phyloP scores from a whole-genome alignment of 2,329 filamentous ascomycete species.

The Colletotrichum trifolii region DNA sequence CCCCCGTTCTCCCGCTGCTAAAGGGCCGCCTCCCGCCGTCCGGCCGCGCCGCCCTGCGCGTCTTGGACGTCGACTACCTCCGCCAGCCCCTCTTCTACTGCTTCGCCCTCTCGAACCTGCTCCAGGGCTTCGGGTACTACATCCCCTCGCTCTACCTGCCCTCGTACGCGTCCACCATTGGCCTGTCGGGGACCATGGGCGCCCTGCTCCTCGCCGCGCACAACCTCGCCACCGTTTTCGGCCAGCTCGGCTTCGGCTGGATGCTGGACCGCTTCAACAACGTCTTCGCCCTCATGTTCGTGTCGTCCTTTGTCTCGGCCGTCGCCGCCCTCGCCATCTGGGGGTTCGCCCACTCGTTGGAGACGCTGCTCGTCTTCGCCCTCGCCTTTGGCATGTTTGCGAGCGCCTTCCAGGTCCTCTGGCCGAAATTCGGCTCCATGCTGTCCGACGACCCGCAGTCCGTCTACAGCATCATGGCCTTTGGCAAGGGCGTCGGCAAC shows the following conservation, averaged over 20 bases:
- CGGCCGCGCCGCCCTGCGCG: constrained; percentile 48
- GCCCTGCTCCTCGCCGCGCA: constrained; percentile 61
- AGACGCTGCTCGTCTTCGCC: constrained; percentile 60
- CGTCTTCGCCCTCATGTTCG: constrained; percentile 53
- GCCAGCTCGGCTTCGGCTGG: constrained; percentile 57
- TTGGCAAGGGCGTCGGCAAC: constrained; percentile 45
- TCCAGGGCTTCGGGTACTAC: constrained; percentile 66
- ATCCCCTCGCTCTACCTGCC: constrained; percentile 66
- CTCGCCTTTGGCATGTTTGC: constrained; percentile 69
- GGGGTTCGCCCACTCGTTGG: constrained; percentile 60
- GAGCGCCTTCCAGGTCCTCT: constrained; percentile 46
- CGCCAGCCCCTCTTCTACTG: constrained; percentile 47
- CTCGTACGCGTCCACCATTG: constrained; percentile 56
- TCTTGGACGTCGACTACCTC: constrained; percentile 53
- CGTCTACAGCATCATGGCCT: constrained; percentile 44
- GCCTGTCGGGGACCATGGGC: constrained; percentile 51
- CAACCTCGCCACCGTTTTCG: constrained; percentile 59
- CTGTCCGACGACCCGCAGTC: constrained; percentile 43
- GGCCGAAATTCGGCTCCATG: constrained; percentile 42
- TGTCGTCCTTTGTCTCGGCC: constrained; percentile 59
- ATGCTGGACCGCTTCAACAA: constrained; percentile 58
- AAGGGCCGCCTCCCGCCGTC: constrained; percentile 54
- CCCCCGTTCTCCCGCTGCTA: constrained; percentile 55
- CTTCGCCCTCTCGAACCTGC: constrained; percentile 60
- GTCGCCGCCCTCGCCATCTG: constrained; percentile 63